A percentile compares a stretch with the other conserved stretches of the same genome.
Conservation (phyloP, 768 basidiomycete genomes). For the Suillus paluster region DNA sequence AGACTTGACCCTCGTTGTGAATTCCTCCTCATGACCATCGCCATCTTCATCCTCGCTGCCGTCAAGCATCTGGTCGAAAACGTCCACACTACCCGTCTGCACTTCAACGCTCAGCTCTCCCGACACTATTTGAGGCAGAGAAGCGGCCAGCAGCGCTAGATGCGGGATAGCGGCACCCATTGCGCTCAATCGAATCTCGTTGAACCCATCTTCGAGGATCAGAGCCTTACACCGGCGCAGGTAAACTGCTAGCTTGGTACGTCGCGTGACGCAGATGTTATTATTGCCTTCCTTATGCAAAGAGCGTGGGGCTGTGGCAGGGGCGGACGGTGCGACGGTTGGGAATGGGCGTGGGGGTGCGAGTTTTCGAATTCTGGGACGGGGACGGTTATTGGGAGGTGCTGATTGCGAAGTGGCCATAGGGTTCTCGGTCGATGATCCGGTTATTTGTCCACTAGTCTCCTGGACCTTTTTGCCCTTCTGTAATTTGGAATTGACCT, state of each 20-base stretch:
- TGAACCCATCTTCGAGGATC: constrained; percentile 78
- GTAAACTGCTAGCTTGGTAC: constrained; percentile 72
- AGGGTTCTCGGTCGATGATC: neutral
- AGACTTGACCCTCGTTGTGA: constrained; percentile 71
- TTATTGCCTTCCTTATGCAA: constrained; percentile 82
- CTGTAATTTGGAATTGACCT: neutral
- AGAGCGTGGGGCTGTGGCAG: constrained; percentile 81
- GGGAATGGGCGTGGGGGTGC: constrained; percentile 77
- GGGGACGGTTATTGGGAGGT: constrained; percentile 14
- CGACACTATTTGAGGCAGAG: constrained; percentile 75
- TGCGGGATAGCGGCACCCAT: constrained; percentile 92
- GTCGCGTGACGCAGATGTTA: constrained; percentile 78
- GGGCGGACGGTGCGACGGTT: constrained; percentile 72
- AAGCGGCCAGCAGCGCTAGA: constrained; percentile 67
- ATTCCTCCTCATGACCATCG: constrained; percentile 57
- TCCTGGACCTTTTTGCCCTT: neutral
- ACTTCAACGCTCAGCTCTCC: constrained; percentile 68
- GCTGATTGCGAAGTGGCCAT: neutral
- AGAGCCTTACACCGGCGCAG: constrained; percentile 77
- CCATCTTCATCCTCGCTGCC: constrained; percentile 74
- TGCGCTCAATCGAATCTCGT: constrained; percentile 73
- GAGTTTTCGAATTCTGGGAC: constrained; percentile 61
- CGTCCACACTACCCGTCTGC: constrained; percentile 70
- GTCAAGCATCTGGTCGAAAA: constrained; percentile 81
- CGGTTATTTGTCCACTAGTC: neutral